Percentiles rank a stretch among this genome's conserved stretches.
These are phyloP conservation scores for Astrocystis sublimbata DNA, from an alignment of 495 filamentous ascomycete genomes.

Conservation along the genomic window DNA sequence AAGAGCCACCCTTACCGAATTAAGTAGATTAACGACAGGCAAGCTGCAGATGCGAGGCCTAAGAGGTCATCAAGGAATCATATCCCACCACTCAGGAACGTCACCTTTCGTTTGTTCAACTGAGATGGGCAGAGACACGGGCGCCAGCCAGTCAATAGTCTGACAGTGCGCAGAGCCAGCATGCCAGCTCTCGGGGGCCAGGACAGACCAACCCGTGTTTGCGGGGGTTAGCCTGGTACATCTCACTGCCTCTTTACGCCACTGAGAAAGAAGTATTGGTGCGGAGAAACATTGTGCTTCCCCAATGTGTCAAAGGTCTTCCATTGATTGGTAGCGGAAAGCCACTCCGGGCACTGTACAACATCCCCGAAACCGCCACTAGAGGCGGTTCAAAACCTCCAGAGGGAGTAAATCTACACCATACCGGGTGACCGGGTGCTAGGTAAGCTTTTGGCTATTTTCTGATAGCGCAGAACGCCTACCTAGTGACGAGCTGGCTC, in stretches of 20 bases:
- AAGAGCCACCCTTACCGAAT: conserved; percentile 12
- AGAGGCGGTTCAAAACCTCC: too few relatives aligned
- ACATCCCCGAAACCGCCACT: too few relatives aligned
- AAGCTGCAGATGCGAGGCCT: conserved; percentile 10
- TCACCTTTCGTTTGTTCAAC: not conserved
- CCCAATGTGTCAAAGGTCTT: not conserved
- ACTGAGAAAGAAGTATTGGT: not conserved
- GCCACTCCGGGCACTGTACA: not conserved
- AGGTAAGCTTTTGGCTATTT: too few relatives aligned
- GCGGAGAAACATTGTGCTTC: conserved; percentile 13
- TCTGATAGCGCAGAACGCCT: too few relatives aligned
- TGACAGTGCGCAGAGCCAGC: conserved; percentile 10
- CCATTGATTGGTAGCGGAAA: not conserved
- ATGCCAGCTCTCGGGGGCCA: conserved; percentile 1
- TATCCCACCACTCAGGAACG: conserved; percentile 7
- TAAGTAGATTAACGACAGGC: conserved; percentile 8
- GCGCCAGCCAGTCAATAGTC: not conserved
- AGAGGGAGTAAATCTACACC: too few relatives aligned
- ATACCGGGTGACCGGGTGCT: too few relatives aligned
- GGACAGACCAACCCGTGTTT: too few relatives aligned
- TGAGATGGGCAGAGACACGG: not conserved
- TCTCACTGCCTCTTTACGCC: not conserved
- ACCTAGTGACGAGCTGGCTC: too few relatives aligned
- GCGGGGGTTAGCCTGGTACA: conserved; percentile 25
- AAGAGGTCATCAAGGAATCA: not conserved